Base-by-base conservation (phyloP, 1,139 yeast genomes). In the Groenewaldozyma auringiensis region DNA sequence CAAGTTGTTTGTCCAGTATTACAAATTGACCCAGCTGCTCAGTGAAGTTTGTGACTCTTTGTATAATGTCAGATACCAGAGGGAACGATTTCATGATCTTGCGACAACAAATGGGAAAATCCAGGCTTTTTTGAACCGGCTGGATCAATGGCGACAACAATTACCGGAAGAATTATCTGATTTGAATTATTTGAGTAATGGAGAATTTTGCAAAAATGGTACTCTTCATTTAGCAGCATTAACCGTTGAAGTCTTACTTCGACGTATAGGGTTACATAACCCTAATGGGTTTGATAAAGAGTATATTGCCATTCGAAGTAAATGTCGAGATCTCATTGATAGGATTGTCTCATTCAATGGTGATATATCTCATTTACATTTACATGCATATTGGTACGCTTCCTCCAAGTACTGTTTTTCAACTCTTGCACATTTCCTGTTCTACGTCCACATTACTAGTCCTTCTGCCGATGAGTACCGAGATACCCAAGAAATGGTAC, bases 381-480 rank as follows among this genome's bases (percentile, higher is more conserved):
- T 64, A 31, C 65, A 63, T 49, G 67, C 68, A 4, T 65, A 63
- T 45, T 65, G 69, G 69, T 60, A 64, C 34, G 55, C 67, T 4
- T 54, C 63, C 37, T 57, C 65, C 17, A 53, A 65, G 14, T 57
- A 64, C 11, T 55, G 56, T 48, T 61, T 65, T 37, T 61, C 67
- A 2, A 60, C 62, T 9, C 47, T 65, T 20, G 65, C 66, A 1
- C 65, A 63, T 34, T 65, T 65, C 48, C 61, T 64, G 31, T 56
- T 64, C 37, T 57, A 56, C 47, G 61, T 57, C 46, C 65, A 63
- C 45, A 57, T 64, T 20, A 67, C 64, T 3, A 55, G 65, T 21
- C 58, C 62, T 14, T 52, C 61, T 1, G 52, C 55, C 3, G 51
- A 52, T 21, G 68, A 65, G 49, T 58, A 54, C 44, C 53, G 53